These are phyloP conservation scores for Apiotrichum laibachii DNA, from an alignment of 1,284 basidiomycete genomes.

Conservation along the genomic window DNA sequence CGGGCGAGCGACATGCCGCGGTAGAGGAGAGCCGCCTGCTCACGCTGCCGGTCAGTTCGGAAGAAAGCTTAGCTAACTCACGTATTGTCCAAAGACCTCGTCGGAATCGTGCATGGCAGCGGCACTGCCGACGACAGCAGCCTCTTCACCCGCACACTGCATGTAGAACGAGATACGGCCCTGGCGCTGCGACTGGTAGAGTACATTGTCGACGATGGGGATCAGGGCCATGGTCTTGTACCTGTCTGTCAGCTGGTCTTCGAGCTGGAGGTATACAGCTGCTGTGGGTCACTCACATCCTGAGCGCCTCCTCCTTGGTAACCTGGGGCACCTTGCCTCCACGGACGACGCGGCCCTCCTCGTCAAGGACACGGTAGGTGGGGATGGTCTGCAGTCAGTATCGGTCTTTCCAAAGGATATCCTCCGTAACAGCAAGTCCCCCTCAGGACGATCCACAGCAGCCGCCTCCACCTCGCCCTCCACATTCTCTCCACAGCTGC, in stretches of 20 bases:
- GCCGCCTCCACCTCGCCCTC: neutral
- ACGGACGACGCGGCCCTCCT: conserved; percentile 66
- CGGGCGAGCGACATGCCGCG: conserved; percentile 71
- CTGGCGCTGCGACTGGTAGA: conserved; percentile 89
- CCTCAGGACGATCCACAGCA: no score
- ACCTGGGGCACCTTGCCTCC: conserved; percentile 72
- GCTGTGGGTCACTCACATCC: conserved; percentile 56
- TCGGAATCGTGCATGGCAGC: conserved; percentile 79
- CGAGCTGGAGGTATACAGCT: neutral
- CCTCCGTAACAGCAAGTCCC: no score
- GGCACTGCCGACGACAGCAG: conserved; percentile 83
- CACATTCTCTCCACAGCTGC: neutral
- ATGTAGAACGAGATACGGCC: conserved; percentile 88
- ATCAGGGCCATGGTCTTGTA: conserved; percentile 80
- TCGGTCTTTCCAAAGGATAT: no score
- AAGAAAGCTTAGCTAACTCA: conserved; percentile 23
- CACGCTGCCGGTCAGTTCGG: conserved; percentile 59
- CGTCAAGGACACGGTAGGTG: conserved; percentile 77
- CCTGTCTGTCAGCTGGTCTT: conserved; percentile 44
- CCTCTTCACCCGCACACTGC: conserved; percentile 81
- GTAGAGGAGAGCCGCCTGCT: conserved; percentile 86
- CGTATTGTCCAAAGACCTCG: conserved; percentile 64
- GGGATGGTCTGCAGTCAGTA: conserved; percentile 59
- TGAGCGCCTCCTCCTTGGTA: conserved; percentile 66
- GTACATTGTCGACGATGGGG: conserved; percentile 78